phyloP scores from a whole-genome alignment of 2,329 filamentous ascomycete genomes.

The Plectosphaerella cucumerina region DNA sequence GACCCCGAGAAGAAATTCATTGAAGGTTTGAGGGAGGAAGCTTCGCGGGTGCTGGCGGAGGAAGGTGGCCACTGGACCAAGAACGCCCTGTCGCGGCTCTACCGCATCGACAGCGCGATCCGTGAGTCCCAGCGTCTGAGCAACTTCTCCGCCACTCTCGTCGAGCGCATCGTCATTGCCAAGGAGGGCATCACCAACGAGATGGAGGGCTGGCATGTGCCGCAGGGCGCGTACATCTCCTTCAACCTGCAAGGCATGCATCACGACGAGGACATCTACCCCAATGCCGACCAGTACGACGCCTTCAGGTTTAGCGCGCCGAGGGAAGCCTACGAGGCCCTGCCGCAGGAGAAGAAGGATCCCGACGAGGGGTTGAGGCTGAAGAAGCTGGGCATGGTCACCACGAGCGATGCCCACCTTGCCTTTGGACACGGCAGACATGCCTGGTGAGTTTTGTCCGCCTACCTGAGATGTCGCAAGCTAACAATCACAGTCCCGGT shows the following conservation, averaged over 20 bases:
- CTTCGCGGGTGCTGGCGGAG: conserved; percentile 24
- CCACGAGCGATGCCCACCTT: conserved; percentile 45
- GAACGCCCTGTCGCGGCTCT: conserved; percentile 33
- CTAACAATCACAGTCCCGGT: conserved; percentile 33
- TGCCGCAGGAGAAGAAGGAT: conserved; percentile 20
- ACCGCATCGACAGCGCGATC: conserved; percentile 46
- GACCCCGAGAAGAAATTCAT: conserved; percentile 28
- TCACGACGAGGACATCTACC: conserved; percentile 40
- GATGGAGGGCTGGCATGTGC: conserved; percentile 38
- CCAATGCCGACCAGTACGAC: conserved; percentile 37
- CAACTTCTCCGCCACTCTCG: conserved; percentile 40
- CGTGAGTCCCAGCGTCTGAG: conserved; percentile 48
- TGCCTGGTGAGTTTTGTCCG: conserved; percentile 31
- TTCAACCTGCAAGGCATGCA: conserved; percentile 40
- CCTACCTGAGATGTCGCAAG: background rate
- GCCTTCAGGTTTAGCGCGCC: conserved; percentile 43
- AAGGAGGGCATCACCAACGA: conserved; percentile 29
- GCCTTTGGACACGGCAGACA: conserved; percentile 56
- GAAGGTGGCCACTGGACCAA: conserved; percentile 43
- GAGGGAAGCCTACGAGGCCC: conserved; percentile 31
- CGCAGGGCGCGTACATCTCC: conserved; percentile 36
- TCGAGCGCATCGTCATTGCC: conserved; percentile 40
- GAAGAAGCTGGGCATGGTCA: conserved; percentile 46
- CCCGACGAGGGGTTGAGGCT: conserved; percentile 24
- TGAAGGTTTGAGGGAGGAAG: conserved; percentile 38